Percentiles rank a stretch among this genome's conserved stretches.
phyloP scores from a whole-genome alignment of 345 rosid genomes.

The Tarenaya hassleriana region DNA sequence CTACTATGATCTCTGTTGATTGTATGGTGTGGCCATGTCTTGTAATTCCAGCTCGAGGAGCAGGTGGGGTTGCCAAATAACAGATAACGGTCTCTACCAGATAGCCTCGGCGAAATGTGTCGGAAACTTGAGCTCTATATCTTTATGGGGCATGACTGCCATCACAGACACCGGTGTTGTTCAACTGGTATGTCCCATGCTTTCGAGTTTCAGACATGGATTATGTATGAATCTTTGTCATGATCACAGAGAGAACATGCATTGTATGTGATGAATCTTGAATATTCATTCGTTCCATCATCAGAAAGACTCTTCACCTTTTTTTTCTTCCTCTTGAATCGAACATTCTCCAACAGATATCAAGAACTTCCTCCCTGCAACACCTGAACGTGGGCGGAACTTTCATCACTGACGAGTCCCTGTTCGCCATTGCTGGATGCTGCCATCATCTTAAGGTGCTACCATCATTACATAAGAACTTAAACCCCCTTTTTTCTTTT shows the following conservation, averaged over 20 bases:
- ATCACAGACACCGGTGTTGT: constrained; percentile 85
- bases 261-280: neutral
- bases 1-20: too few species aligned
- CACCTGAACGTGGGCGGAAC: constrained; percentile 90
- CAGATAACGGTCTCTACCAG: constrained; percentile 63
- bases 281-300: constrained; percentile 9
- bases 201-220: too few species aligned
- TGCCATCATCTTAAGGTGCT: constrained; percentile 70
- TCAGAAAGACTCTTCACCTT: constrained; percentile 2
- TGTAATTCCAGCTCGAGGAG: constrained; percentile 58
- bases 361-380: constrained; percentile 60
- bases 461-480: neutral
- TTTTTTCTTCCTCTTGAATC: neutral
- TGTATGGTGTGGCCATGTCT: neutral
- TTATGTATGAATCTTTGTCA: neutral
- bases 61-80: constrained; percentile 90
- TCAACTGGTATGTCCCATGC: constrained; percentile 83
- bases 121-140: constrained; percentile 60
- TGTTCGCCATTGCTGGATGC: constrained; percentile 63
- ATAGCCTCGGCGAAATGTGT: constrained; percentile 67
- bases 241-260: neutral
- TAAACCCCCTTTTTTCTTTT: constrained; percentile 4
- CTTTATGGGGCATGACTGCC: constrained; percentile 84
- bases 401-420: constrained; percentile 76
- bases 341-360: constrained; percentile 38